A percentile compares a stretch with the other conserved stretches of the same genome.
Conservation (phyloP, 108 stramenopile genomes). For the Pseudonitzschia pungens region DNA sequence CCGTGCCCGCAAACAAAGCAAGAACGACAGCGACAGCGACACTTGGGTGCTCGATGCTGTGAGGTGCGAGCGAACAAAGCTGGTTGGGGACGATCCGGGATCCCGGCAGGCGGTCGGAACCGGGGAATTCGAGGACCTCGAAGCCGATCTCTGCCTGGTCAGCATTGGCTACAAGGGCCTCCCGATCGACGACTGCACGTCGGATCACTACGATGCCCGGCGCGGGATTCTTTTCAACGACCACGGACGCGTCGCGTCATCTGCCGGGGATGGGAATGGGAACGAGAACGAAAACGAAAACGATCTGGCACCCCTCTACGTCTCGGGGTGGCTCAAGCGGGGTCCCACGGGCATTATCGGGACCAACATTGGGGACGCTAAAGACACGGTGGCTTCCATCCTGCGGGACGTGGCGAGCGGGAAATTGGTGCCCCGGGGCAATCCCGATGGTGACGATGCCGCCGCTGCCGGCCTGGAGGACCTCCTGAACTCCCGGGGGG, state of each 20-base stretch:
- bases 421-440: background rate
- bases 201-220: slow-evolving; percentile 61
- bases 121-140: slow-evolving; percentile 60
- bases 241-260: slow-evolving; percentile 57
- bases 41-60: background rate
- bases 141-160: slow-evolving; percentile 62
- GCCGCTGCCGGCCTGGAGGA: slow-evolving; percentile 1
- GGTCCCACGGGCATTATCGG: slow-evolving; percentile 98
- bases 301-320: slow-evolving; percentile 76
- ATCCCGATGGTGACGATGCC: slow-evolving; percentile 6
- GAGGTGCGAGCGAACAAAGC: slow-evolving; percentile 67
- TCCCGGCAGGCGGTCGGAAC: slow-evolving; percentile 41
- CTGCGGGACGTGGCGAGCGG: slow-evolving; percentile 54
- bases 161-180: slow-evolving; percentile 93
- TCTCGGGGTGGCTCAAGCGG: slow-evolving; percentile 96
- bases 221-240: slow-evolving; percentile 57
- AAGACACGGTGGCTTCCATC: slow-evolving; percentile 88
- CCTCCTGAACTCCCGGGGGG: slow-evolving; percentile 36
- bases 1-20: slow-evolving; percentile 18
- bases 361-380: slow-evolving; percentile 90
- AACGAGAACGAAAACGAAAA: slow-evolving; percentile 22
- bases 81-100: slow-evolving; percentile 58
- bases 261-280: background rate
- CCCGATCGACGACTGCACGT: slow-evolving; percentile 70
- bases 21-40: background rate